phyloP scores from a whole-genome alignment of 208 protist species.

The Angomonas ambiguus region DNA sequence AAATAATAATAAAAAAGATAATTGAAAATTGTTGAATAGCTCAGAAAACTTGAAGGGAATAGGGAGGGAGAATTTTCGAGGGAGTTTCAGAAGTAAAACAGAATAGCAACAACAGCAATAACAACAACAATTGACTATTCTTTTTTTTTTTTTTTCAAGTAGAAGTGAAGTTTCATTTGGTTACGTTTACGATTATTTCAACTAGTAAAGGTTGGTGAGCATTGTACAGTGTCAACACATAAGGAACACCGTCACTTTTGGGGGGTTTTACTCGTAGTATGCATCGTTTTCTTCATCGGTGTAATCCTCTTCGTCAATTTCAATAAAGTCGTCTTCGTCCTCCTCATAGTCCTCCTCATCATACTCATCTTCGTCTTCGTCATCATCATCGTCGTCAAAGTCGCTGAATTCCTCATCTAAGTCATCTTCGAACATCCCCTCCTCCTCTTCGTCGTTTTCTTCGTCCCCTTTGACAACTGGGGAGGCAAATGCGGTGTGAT shows the following conservation, averaged over 20 bases:
- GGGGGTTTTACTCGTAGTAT: conserved; percentile 7
- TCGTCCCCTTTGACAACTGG: no score
- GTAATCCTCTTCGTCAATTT: conserved; percentile 21
- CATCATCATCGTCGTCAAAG: conserved; percentile 25
- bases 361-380: conserved; percentile 11
- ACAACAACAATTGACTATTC: not conserved
- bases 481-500: conserved; percentile 51
- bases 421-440: conserved; percentile 25
- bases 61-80: not conserved
- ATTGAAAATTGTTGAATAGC: conserved; percentile 4
- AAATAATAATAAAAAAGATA: conserved; percentile 7
- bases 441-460: conserved; percentile 33
- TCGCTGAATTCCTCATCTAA: conserved; percentile 36
- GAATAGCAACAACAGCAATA: not conserved
- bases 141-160: conserved; percentile 1
- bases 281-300: conserved; percentile 13
- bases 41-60: conserved; percentile 6
- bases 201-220: not conserved
- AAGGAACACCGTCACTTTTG: no score
- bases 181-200: not conserved
- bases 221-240: not conserved
- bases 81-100: no score
- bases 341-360: conserved; percentile 22
- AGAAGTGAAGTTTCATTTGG: not conserved
- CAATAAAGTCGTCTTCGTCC: conserved; percentile 21